phyloP scores from a whole-genome alignment of 768 basidiomycete species.

The Harrya chromipes region DNA sequence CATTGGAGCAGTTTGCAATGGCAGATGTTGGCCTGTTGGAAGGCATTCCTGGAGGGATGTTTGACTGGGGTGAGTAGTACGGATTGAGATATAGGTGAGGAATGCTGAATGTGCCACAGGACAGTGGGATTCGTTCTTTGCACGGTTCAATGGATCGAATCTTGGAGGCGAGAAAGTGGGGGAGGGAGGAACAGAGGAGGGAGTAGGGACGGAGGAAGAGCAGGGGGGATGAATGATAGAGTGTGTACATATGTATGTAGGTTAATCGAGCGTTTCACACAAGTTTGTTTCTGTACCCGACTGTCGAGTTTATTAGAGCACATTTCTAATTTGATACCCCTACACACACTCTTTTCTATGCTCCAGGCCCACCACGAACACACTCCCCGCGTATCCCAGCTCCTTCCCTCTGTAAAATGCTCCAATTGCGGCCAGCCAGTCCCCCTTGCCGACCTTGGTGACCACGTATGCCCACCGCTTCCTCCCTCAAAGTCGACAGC shows the following conservation, averaged over 20 bases:
- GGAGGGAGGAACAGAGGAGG: neutral
- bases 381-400: conserved; percentile 47
- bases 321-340: conserved; percentile 26
- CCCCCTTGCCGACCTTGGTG: conserved; percentile 67
- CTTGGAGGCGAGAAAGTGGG: conserved; percentile 4
- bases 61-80: conserved; percentile 70
- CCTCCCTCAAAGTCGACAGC: conserved; percentile 42
- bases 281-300: neutral
- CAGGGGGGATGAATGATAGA: neutral
- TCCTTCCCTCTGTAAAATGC: conserved; percentile 83
- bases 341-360: conserved; percentile 18
- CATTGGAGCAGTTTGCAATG: conserved; percentile 62
- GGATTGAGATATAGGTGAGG: conserved; percentile 16
- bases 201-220: neutral
- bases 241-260: conserved; percentile 21
- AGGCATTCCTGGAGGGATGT: conserved; percentile 81
- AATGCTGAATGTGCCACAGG: conserved; percentile 38
- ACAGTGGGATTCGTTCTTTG: conserved; percentile 83
- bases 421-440: conserved; percentile 72
- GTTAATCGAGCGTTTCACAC: conserved; percentile 8
- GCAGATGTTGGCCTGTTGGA: conserved; percentile 70
- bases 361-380: conserved; percentile 16
- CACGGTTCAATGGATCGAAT: conserved; percentile 43
- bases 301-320: conserved; percentile 8
- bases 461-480: conserved; percentile 67